Conservation (phyloP, 2,329 filamentous ascomycete genomes). For the Sordariomycetes sp. region DNA sequence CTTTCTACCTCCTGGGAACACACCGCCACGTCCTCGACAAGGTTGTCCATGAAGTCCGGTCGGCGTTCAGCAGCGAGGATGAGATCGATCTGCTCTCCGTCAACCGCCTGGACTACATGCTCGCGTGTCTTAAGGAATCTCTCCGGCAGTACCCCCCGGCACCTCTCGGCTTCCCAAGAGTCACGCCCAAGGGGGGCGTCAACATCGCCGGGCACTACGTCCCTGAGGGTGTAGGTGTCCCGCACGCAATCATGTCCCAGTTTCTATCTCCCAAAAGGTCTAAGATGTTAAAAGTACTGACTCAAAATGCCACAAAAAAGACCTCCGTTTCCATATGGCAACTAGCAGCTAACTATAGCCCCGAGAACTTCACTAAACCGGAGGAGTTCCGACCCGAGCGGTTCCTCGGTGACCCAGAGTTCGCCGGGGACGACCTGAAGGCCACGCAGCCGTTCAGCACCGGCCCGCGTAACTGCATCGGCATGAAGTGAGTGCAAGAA, state of each 20-base stretch:
- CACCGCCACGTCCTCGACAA: constrained; percentile 10
- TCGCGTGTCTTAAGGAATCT: constrained; percentile 28
- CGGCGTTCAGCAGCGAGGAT: constrained; percentile 18
- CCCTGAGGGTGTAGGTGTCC: not conserved
- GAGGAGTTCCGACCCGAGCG: constrained; percentile 25
- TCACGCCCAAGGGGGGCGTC: not conserved
- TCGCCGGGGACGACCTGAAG: constrained; percentile 12
- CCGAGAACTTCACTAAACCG: constrained; percentile 19
- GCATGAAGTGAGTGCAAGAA: constrained; percentile 16
- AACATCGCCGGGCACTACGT: not conserved
- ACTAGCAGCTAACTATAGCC: constrained; percentile 21
- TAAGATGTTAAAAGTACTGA: not conserved
- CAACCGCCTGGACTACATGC: constrained; percentile 22
- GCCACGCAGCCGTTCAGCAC: constrained; percentile 17
- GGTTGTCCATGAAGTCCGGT: constrained; percentile 26
- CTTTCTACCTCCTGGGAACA: not conserved
- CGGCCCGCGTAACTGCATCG: constrained; percentile 19
- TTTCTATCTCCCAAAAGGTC: not conserved
- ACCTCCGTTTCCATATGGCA: not conserved
- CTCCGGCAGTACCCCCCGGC: constrained; percentile 17
- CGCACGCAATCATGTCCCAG: not conserved
- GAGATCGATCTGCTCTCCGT: constrained; percentile 26
- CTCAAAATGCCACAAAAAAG: not conserved
- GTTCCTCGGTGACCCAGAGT: constrained; percentile 16
- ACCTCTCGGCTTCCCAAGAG: not conserved